phyloP scores from a whole-genome alignment of 2,329 filamentous ascomycete genomes.

The Colletotrichum tabaci region DNA sequence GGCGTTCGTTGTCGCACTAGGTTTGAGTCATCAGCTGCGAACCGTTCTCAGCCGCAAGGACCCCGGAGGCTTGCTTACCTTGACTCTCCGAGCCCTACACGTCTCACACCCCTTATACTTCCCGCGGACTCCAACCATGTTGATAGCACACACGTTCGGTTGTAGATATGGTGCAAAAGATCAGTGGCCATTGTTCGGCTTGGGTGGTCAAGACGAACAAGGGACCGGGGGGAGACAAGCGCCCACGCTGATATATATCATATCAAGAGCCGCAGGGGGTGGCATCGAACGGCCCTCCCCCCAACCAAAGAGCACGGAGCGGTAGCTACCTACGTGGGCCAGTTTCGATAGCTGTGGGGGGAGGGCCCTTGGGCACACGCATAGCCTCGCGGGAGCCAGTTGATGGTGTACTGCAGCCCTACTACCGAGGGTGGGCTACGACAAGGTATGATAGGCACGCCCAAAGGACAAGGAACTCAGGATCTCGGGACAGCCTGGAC shows the following conservation, averaged over 20 bases:
- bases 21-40: constrained; percentile 23
- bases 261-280: constrained; percentile 13
- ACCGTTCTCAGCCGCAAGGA: constrained; percentile 20
- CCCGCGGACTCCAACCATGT: constrained; percentile 74
- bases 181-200: constrained; percentile 16
- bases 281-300: constrained; percentile 8
- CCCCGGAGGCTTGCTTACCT: constrained; percentile 57
- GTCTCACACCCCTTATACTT: constrained; percentile 78
- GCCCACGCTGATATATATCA: constrained; percentile 31
- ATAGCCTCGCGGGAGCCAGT: constrained; percentile 30
- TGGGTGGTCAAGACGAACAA: constrained; percentile 10
- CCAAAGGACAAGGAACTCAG: constrained; percentile 23
- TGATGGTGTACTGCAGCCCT: constrained; percentile 42
- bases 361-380: constrained; percentile 16
- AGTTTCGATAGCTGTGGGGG: constrained; percentile 26
- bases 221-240: constrained; percentile 17
- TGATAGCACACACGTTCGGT: constrained; percentile 41
- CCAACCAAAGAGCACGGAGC: constrained; percentile 9
- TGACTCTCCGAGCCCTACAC: constrained; percentile 71
- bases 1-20: constrained; percentile 74
- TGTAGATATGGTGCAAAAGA: not conserved
- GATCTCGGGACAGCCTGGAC: constrained; percentile 16
- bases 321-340: constrained; percentile 34
- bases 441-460: constrained; percentile 20
- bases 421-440: constrained; percentile 33